phyloP scores from a whole-genome alignment of 2,329 filamentous ascomycete genomes.

The Fusarium illudens region DNA sequence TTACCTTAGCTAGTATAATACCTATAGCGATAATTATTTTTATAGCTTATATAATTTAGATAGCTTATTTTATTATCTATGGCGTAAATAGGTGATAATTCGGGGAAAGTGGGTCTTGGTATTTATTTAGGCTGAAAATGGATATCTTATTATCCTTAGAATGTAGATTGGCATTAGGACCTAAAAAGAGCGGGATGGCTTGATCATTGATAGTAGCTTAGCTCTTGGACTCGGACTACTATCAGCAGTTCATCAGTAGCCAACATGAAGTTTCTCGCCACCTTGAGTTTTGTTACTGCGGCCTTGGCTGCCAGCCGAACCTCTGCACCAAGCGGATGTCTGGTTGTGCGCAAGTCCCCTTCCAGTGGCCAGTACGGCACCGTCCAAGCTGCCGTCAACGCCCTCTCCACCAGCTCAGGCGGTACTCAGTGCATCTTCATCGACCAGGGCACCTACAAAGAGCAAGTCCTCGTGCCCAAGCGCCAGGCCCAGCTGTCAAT shows the following conservation, averaged over 20 bases:
- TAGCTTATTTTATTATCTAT: too few species aligned
- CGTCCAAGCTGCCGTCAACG: constrained; percentile 65
- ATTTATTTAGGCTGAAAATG: too few species aligned
- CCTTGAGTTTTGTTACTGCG: constrained; percentile 23
- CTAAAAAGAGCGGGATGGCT: not conserved
- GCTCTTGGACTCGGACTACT: not conserved
- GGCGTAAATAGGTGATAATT: too few species aligned
- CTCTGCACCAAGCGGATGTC: constrained; percentile 56
- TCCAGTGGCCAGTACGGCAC: constrained; percentile 47
- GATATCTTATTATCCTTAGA: too few species aligned
- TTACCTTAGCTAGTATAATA: too few species aligned
- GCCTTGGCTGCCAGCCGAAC: constrained; percentile 47
- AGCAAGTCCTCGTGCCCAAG: constrained; percentile 58
- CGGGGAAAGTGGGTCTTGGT: too few species aligned
- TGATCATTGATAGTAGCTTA: not conserved
- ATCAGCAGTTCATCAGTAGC: not conserved
- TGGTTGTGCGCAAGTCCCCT: constrained; percentile 54
- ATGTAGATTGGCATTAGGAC: too few species aligned
- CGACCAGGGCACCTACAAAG: constrained; percentile 66
- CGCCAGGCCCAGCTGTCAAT: constrained; percentile 64
- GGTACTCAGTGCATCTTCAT: constrained; percentile 69
- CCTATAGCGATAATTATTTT: too few species aligned
- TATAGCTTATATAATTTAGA: too few species aligned
- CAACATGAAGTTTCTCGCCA: constrained; percentile 32
- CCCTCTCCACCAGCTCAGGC: constrained; percentile 61